Evolutionary conservation across 768 basidiomycete species (phyloP).

Genomic region (Calocybe cyanea): DNA sequence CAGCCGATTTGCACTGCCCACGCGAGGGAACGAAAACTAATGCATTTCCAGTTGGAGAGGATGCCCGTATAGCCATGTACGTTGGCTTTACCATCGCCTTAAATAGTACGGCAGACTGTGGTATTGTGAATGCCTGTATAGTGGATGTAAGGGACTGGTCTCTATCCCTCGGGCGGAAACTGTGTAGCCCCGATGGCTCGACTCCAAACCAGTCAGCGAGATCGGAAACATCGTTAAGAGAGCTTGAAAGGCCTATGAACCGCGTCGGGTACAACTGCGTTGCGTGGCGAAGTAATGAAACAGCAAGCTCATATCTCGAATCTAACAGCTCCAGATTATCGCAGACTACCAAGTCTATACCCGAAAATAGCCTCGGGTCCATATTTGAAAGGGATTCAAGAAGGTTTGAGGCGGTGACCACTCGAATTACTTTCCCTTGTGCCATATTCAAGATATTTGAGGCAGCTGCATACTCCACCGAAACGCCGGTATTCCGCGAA

Average conservation of each 20-base stretch:
- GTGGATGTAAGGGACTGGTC: conserved; percentile 71
- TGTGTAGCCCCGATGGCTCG: conserved; percentile 56
- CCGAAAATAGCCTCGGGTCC: conserved; percentile 25
- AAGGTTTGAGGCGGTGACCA: conserved; percentile 53
- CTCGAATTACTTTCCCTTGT: conserved; percentile 43
- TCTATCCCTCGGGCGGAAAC: conserved; percentile 79
- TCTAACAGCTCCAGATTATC: conserved; percentile 87
- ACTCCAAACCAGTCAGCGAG: conserved; percentile 84
- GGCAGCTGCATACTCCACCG: conserved; percentile 31
- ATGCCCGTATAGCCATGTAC: conserved; percentile 64
- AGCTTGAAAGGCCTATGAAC: conserved; percentile 71
- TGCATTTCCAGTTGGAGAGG: conserved; percentile 42
- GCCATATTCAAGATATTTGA: conserved; percentile 32
- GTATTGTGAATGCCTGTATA: conserved; percentile 77
- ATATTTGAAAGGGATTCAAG: conserved; percentile 37
- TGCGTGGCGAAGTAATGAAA: conserved; percentile 68
- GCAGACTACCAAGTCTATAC: conserved; percentile 67
- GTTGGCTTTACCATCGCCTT: conserved; percentile 92
- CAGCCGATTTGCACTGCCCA: conserved; percentile 66
- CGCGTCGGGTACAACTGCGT: conserved; percentile 63
- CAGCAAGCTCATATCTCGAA: conserved; percentile 72
- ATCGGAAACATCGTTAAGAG: conserved; percentile 77
- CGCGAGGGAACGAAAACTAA: conserved; percentile 90
- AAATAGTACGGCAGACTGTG: conserved; percentile 82
- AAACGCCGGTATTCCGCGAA: conserved; percentile 35